These are phyloP conservation scores for Leccinum aurantiacum DNA, from an alignment of 768 basidiomycete species.

Conservation along the genomic window DNA sequence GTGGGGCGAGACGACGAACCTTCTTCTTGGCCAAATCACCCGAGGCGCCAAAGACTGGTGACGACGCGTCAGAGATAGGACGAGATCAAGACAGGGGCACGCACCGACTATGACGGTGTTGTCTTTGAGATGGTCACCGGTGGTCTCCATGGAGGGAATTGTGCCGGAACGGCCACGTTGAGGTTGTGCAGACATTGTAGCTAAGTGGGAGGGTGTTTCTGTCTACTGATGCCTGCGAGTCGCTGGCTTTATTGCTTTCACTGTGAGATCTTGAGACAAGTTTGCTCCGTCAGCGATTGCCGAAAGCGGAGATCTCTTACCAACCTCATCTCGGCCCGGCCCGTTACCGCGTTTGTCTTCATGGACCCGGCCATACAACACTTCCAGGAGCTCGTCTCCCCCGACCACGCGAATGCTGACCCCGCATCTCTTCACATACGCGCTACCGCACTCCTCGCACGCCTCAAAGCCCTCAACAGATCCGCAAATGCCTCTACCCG, in stretches of 20 bases:
- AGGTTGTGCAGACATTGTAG: slow-evolving; percentile 33
- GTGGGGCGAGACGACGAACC: slow-evolving; percentile 40
- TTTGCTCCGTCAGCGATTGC: slow-evolving; percentile 18
- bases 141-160: slow-evolving; percentile 86
- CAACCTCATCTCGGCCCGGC: slow-evolving; percentile 9
- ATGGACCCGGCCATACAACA: slow-evolving; percentile 55
- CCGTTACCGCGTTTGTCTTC: slow-evolving; percentile 8
- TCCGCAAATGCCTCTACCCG: slow-evolving; percentile 70
- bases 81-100: slow-evolving; percentile 29
- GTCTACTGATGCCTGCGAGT: neutral
- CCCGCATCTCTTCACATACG: slow-evolving; percentile 52
- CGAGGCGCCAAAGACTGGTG: slow-evolving; percentile 86
- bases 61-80: slow-evolving; percentile 8
- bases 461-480: slow-evolving; percentile 78
- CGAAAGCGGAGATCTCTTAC: slow-evolving; percentile 3
- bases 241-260: slow-evolving; percentile 18
- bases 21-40: slow-evolving; percentile 99
- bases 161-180: slow-evolving; percentile 69
- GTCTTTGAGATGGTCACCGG: slow-evolving; percentile 70
- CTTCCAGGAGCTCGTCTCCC: slow-evolving; percentile 62
- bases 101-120: slow-evolving; percentile 88
- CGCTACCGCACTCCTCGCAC: slow-evolving; percentile 74
- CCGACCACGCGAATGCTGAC: slow-evolving; percentile 46
- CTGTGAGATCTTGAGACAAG: slow-evolving; percentile 18
- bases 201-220: neutral